A percentile compares a stretch with the other conserved stretches of the same genome.
Conservation (phyloP, 805 yeast genomes). For the Wickerhamiella sergipiensis region DNA sequence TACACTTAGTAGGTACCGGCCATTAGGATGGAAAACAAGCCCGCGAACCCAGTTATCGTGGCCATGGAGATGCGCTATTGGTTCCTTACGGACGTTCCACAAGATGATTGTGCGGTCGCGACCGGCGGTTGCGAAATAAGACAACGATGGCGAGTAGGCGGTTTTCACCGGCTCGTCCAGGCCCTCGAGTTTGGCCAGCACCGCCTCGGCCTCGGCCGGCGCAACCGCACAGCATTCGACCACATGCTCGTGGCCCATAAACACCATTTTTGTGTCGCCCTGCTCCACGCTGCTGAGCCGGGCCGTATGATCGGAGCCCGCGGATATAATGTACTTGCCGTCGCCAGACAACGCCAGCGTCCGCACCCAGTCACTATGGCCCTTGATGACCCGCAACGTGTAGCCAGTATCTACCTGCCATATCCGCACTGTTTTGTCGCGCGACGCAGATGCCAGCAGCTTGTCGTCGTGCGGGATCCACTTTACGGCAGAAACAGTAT, state of each 20-base stretch:
- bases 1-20: conserved; percentile 51
- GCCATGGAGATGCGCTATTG: conserved; percentile 46
- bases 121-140: conserved; percentile 65
- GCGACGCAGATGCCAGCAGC: conserved; percentile 58
- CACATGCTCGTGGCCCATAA: conserved; percentile 73
- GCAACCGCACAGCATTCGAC: conserved; percentile 60
- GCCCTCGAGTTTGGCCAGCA: conserved; percentile 33
- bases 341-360: conserved; percentile 33
- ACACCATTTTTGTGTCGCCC: conserved; percentile 52
- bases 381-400: conserved; percentile 50
- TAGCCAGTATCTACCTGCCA: conserved; percentile 62
- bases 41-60: conserved; percentile 82
- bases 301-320: conserved; percentile 67
- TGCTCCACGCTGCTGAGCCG: conserved; percentile 52
- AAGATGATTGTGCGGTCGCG: conserved; percentile 62
- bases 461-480: conserved; percentile 36
- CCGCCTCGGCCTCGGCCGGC: conserved; percentile 37
- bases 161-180: conserved; percentile 9
- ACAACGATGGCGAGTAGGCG: conserved; percentile 20
- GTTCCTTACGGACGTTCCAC: conserved; percentile 54
- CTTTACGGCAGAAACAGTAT: conserved; percentile 54
- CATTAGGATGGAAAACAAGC: conserved; percentile 60
- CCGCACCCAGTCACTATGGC: conserved; percentile 86
- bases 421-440: conserved; percentile 75
- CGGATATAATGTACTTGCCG: conserved; percentile 51